Conservation (phyloP, 2,329 filamentous ascomycete species). For the Trichoderma lentiforme region DNA sequence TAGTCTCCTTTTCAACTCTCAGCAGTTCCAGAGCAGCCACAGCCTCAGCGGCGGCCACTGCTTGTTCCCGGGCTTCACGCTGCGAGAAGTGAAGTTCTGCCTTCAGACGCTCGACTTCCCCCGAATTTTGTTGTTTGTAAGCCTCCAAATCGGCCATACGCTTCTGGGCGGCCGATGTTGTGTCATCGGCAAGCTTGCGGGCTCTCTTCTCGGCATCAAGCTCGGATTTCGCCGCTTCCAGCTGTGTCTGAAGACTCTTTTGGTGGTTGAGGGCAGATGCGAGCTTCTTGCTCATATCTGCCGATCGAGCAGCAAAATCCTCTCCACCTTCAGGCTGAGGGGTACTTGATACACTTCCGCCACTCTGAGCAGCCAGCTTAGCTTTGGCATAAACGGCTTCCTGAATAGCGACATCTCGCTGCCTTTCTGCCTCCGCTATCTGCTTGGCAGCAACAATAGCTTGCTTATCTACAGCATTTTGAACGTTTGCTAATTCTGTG, state of each 20-base stretch:
- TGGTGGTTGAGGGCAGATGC: conserved; percentile 77
- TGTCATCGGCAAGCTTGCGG: conserved; percentile 84
- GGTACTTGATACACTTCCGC: conserved; percentile 60
- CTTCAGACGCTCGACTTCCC: conserved; percentile 81
- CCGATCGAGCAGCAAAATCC: conserved; percentile 53
- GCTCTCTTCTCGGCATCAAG: conserved; percentile 78
- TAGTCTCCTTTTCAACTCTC: conserved; percentile 80
- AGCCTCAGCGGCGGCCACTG: conserved; percentile 73
- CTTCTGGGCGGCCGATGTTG: conserved; percentile 74
- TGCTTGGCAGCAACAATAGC: conserved; percentile 79
- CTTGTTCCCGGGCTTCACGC: conserved; percentile 74
- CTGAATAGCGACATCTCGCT: conserved; percentile 88
- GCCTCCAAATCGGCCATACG: conserved; percentile 80
- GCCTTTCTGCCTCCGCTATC: conserved; percentile 90
- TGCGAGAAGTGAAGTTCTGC: conserved; percentile 80
- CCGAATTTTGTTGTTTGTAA: conserved; percentile 77
- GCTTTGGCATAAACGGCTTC: conserved; percentile 95
- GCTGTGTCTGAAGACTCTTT: conserved; percentile 71
- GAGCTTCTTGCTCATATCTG: conserved; percentile 76
- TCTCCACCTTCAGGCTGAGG: conserved; percentile 58
- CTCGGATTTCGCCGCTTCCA: conserved; percentile 67
- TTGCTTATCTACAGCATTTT: conserved; percentile 85
- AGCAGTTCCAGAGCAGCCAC: conserved; percentile 70
- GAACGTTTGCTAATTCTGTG: conserved; percentile 82
- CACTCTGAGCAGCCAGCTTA: conserved; percentile 74